Base-by-base conservation (phyloP, 306 rosid species). In the Cotoneaster glaucophyllus region DNA sequence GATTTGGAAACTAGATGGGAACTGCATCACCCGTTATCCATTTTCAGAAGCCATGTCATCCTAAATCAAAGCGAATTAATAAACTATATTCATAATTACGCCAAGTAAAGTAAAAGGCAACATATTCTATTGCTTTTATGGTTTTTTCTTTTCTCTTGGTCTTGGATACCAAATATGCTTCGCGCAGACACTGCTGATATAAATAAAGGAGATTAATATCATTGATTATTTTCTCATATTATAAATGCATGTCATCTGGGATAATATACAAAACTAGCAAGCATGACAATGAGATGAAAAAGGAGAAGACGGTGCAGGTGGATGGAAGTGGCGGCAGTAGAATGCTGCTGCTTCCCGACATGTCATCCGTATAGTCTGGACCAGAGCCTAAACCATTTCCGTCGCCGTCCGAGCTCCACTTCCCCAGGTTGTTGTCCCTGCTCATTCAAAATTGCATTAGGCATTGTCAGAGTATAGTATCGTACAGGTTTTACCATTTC, bases 361-460 rank as follows among this genome's bases (percentile, higher is more conserved):
- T 78, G 24, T 87, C 89, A 83, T 87, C 91, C 10, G 87, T 82
- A 41, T 81, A 87, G 14, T 87, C 91, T 10, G 80, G 83, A 3
- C 84, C 91, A 2, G 79, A 74, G 3, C 76, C 84, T 10, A 81
- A 34, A 19, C 70, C 81, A 11, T 22, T 50, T 39, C 70, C 84
- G 2, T 4, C 65, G 72, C 86, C 75, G 54, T 82, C 87, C 24
- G 87, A 81, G 67, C 75, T 81, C 91, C 91, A 87, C 86, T 78
- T 87, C 43, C 91, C 91, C 75, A 87, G 28, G 62, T 85, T 87
- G 76, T 87, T 87, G 82, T 83, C 89, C 84, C 90, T 86, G 82
- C 21, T 44, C 74, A 76, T 64, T 41, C 67, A 67, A 50, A 67
- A 26, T 18, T 17, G 41, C 67, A 72, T 57, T 15, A 22, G 9